Percentiles rank a stretch among this genome's conserved stretches.
phyloP scores from a whole-genome alignment of 2,329 filamentous ascomycete species.

The Corniculantispora saksenae region DNA sequence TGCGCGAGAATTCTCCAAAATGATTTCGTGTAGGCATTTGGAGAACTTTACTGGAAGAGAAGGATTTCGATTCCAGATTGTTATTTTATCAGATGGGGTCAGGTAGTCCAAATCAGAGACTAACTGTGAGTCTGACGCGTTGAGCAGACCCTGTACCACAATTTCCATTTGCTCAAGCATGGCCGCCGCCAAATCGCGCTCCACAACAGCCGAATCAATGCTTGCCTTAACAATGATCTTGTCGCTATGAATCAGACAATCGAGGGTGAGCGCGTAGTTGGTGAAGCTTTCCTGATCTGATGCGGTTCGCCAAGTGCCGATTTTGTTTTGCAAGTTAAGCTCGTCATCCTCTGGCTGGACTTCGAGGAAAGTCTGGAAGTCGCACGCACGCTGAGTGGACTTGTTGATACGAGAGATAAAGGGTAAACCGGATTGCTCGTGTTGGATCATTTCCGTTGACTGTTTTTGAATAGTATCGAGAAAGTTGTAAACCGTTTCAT shows the following conservation, averaged over 20 bases:
- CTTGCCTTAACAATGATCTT: background rate
- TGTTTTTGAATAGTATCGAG: slow-evolving; percentile 27
- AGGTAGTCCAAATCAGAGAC: background rate
- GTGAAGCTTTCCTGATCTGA: background rate
- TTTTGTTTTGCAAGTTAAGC: background rate
- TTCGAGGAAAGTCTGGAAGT: slow-evolving; percentile 24
- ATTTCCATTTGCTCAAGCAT: background rate
- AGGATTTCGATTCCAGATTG: background rate
- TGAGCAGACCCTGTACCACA: background rate
- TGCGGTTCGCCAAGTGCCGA: background rate
- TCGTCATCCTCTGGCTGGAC: slow-evolving; percentile 18
- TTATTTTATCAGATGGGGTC: background rate
- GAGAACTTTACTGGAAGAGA: background rate
- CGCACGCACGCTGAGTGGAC: slow-evolving; percentile 4
- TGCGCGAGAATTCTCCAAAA: background rate
- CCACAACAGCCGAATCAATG: background rate
- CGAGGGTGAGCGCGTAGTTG: background rate
- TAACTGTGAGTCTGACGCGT: background rate
- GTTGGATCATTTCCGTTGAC: slow-evolving; percentile 28
- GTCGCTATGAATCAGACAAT: background rate
- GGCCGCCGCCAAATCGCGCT: background rate
- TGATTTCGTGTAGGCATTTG: background rate
- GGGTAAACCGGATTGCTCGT: slow-evolving; percentile 31
- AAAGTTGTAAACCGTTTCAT: background rate
- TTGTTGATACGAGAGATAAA: slow-evolving; percentile 27